Conservation (phyloP, 306 rosid genomes). For the Datisca glomerata region DNA sequence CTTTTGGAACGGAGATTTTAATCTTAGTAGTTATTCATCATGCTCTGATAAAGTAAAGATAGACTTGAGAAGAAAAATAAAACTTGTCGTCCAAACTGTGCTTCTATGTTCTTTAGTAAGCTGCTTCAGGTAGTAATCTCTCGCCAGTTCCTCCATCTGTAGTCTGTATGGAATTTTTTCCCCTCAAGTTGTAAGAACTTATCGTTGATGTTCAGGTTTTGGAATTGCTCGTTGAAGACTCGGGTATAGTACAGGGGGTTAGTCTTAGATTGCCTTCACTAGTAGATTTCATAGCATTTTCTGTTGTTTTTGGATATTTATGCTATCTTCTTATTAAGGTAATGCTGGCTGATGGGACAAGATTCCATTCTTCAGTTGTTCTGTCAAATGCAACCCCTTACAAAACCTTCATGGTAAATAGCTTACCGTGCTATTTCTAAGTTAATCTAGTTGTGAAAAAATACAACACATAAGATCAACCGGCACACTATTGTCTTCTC, state of each 20-base stretch:
- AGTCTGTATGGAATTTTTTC: not conserved
- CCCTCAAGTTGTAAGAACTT: not conserved
- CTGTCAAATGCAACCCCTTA: constrained; percentile 69
- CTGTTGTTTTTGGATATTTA: not conserved
- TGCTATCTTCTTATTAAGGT: constrained; percentile 25
- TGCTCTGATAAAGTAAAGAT: too few species aligned
- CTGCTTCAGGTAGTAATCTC: too few species aligned
- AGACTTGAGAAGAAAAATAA: too few species aligned
- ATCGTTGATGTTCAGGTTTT: constrained; percentile 38
- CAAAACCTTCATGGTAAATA: constrained; percentile 52
- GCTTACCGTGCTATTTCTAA: constrained; percentile 1
- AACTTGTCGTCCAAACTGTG: too few species aligned
- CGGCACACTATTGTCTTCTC: not conserved
- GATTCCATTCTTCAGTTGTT: constrained; percentile 48
- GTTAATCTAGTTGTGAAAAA: too few species aligned
- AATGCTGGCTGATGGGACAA: constrained; percentile 48
- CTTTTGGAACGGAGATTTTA: too few species aligned
- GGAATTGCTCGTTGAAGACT: constrained; percentile 39
- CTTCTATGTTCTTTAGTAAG: too few species aligned
- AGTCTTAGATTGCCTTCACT: constrained; percentile 27
- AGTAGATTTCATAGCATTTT: not conserved
- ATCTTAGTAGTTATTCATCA: too few species aligned
- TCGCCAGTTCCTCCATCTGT: too few species aligned
- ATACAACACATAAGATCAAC: not conserved
- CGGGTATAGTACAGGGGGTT: constrained; percentile 58